phyloP scores from a whole-genome alignment of 345 rosid genomes.

The Citrus unshiu region DNA sequence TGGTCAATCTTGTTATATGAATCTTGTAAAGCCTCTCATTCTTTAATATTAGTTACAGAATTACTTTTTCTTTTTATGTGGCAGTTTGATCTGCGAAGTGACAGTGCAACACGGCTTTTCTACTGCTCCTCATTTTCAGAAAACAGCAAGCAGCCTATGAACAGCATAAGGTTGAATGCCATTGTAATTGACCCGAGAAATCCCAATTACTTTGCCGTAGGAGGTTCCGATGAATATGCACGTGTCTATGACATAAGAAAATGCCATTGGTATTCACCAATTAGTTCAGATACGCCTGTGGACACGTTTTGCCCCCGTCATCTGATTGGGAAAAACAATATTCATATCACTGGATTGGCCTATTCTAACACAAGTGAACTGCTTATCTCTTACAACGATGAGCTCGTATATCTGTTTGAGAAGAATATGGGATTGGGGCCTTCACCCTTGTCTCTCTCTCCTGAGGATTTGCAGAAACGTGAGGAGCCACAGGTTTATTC shows the following conservation, averaged over 20 bases:
- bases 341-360: conserved; percentile 55
- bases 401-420: conserved; percentile 49
- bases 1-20: conserved; percentile 18
- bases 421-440: conserved; percentile 50
- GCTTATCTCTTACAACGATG: conserved; percentile 60
- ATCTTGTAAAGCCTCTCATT: neutral
- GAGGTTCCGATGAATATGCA: conserved; percentile 65
- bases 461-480: conserved; percentile 29
- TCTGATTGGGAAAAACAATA: conserved; percentile 30
- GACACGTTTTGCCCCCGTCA: conserved; percentile 47
- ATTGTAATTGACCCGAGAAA: conserved; percentile 57
- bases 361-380: conserved; percentile 52
- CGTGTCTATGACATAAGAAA: conserved; percentile 49
- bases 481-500: conserved; percentile 43
- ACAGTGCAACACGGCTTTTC: conserved; percentile 40
- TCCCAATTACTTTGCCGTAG: conserved; percentile 48
- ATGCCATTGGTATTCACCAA: conserved; percentile 37
- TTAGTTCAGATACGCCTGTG: conserved; percentile 38
- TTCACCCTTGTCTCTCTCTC: conserved; percentile 28
- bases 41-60: conserved; percentile 1
- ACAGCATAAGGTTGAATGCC: conserved; percentile 40
- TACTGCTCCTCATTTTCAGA: conserved; percentile 39
- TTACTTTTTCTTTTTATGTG: conserved; percentile 11
- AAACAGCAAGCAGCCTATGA: conserved; percentile 39
- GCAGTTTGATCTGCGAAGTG: conserved; percentile 59